These are phyloP conservation scores for Hypoxylon fuscum DNA, from an alignment of 495 filamentous ascomycete species.

Conservation along the genomic window DNA sequence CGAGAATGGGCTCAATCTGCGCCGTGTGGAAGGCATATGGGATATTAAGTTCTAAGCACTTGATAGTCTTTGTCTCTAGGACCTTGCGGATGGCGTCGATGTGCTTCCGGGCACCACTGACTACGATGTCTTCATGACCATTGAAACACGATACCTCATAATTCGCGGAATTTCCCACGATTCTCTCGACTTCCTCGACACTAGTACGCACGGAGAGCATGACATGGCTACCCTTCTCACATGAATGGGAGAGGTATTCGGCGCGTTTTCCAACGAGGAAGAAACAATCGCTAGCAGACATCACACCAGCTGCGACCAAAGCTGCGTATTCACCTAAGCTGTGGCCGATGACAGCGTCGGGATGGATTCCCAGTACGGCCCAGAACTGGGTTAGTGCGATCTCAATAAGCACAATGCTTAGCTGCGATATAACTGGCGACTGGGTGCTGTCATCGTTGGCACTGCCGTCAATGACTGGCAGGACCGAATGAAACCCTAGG, in stretches of 20 bases:
- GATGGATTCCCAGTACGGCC: slow-evolving; percentile 69
- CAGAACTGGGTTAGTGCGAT: slow-evolving; percentile 76
- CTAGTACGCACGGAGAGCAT: slow-evolving; percentile 58
- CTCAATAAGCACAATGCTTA: slow-evolving; percentile 71
- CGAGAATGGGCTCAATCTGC: slow-evolving; percentile 71
- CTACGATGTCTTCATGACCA: slow-evolving; percentile 55
- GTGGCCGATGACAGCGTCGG: slow-evolving; percentile 75
- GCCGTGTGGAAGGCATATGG: slow-evolving; percentile 76
- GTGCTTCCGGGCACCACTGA: slow-evolving; percentile 51
- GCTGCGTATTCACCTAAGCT: slow-evolving; percentile 80
- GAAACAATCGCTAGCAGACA: slow-evolving; percentile 71
- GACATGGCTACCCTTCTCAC: slow-evolving; percentile 65
- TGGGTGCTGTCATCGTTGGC: slow-evolving; percentile 55
- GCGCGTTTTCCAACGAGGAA: slow-evolving; percentile 74
- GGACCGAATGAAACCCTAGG: slow-evolving; percentile 65
- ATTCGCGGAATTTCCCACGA: slow-evolving; percentile 8
- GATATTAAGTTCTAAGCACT: slow-evolving; percentile 65
- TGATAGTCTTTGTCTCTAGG: slow-evolving; percentile 58
- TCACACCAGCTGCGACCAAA: slow-evolving; percentile 70
- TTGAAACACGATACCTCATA: slow-evolving; percentile 61
- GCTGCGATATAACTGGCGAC: slow-evolving; percentile 69
- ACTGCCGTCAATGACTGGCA: slow-evolving; percentile 59
- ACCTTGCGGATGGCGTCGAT: slow-evolving; percentile 60
- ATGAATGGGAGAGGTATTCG: slow-evolving; percentile 64
- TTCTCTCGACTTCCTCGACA: slow-evolving; percentile 14